Percentiles rank a stretch among this genome's conserved stretches.
Evolutionary conservation across 129 eudicot species (phyloP).

Genomic region (carrot (Daucus carota)): DNA sequence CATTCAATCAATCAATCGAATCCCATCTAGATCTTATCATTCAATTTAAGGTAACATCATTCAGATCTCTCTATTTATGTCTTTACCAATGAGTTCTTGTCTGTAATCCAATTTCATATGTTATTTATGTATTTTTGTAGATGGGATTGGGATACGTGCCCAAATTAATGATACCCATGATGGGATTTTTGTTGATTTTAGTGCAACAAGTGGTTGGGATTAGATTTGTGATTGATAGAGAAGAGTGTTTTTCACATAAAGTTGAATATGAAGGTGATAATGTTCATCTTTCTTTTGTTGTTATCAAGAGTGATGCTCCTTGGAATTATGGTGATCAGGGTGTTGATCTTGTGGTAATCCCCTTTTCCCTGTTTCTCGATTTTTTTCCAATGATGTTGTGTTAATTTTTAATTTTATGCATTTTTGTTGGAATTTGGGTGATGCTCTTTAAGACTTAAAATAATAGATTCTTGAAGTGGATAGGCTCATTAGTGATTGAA

Average conservation of each 20-base stretch:
- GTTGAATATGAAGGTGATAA: constrained; percentile 62
- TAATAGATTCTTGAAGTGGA: background rate
- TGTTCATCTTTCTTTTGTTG: constrained; percentile 72
- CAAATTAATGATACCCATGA: background rate
- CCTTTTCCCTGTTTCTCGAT: background rate
- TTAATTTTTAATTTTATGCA: background rate
- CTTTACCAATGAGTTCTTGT: background rate
- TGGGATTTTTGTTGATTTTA: constrained; percentile 2
- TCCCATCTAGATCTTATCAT: background rate
- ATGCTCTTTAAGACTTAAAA: background rate
- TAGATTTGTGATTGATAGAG: constrained; percentile 79
- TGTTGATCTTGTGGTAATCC: constrained; percentile 72
- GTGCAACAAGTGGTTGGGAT: constrained; percentile 41
- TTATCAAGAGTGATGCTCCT: constrained; percentile 50
- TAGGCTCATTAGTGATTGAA: no score
- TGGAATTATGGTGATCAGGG: constrained; percentile 59
- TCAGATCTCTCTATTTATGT: background rate
- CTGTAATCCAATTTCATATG: background rate
- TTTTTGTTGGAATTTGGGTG: background rate
- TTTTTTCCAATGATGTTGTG: background rate
- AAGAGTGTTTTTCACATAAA: constrained; percentile 70
- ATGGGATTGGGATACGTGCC: constrained; percentile 20
- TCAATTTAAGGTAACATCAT: background rate
- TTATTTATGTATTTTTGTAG: background rate
- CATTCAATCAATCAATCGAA: background rate